Base-by-base conservation (phyloP, 495 filamentous ascomycete species). In the Aspergillus mulundensis region DNA sequence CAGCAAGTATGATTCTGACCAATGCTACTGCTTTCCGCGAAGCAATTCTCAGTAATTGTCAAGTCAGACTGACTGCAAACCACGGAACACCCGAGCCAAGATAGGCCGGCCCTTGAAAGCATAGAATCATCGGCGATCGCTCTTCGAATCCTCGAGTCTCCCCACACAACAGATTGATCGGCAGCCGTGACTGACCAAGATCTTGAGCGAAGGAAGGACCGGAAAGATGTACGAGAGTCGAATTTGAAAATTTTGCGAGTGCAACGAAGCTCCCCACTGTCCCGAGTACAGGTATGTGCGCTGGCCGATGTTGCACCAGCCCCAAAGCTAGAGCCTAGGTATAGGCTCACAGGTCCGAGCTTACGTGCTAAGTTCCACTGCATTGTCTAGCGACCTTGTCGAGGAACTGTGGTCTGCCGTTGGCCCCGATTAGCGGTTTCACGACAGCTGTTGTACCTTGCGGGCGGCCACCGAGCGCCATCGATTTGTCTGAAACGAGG, bases 1-100 rank as follows among this genome's bases (percentile, higher is more conserved):
- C 10, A n/a, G n/a, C 5, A 1, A 46, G 2, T 32, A 30, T n/a
- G n/a, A n/a, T 14, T 25, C 38, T 32, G 38, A 30, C 49, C 49
- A 51, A 51, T 51, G 49, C 21, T 4, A 24, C 20, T 51, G 23
- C 49, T 41, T 51, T 51, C 49, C 49, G 39, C 10, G 5, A 0
- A 5, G 18, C 5, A 51, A 41, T 51, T 25, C 14, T 38, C 49
- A 41, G 20, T 11, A 50, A 14, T 50, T 25, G 18, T 24, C 34
- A 36, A 10, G 1, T 10, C 20, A 14, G 23, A 16, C 16, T 16
- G 5, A 2, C 4, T 10, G n/a, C 2, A 23, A 49, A 21, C 49
- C 49, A 51, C 18, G 49, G 49, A 24, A 25, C 36, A 20, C 6
- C 24, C 24, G 7, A 41, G n/a, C 23, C 12, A 38, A 38, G 34